Conservation (phyloP, 1,139 yeast species). For the Blastobotrys indianensis region DNA sequence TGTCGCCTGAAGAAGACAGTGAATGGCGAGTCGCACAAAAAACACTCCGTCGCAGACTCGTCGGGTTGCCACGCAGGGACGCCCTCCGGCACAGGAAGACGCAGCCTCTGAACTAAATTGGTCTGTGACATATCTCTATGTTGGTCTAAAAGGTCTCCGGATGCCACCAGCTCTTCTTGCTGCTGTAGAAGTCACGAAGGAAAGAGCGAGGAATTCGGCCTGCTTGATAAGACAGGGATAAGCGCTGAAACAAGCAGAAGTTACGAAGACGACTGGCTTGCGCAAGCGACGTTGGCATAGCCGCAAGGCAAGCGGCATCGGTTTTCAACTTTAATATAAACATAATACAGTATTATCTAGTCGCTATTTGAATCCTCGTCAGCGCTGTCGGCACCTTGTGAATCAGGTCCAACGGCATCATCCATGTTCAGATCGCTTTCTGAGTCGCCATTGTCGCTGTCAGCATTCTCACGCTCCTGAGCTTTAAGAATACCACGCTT, state of each 20-base stretch:
- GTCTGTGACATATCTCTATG: neutral
- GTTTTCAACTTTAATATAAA: neutral
- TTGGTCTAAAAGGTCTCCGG: too few species aligned
- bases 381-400: conserved; percentile 16
- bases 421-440: conserved; percentile 32
- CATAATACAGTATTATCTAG: neutral
- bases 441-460: conserved; percentile 30
- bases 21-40: conserved; percentile 53
- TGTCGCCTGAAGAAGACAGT: conserved; percentile 73
- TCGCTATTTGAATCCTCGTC: conserved; percentile 8
- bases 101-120: neutral
- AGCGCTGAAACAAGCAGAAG: neutral
- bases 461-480: conserved; percentile 24
- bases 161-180: too few species aligned
- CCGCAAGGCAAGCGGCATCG: neutral
- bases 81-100: conserved; percentile 19
- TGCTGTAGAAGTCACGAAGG: too few species aligned
- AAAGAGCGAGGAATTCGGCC: neutral
- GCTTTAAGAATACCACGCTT: conserved; percentile 55
- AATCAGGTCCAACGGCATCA: conserved; percentile 27
- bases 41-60: conserved; percentile 52
- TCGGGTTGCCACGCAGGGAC: conserved; percentile 79
- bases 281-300: neutral
- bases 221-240: neutral
- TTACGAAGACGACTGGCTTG: too few species aligned